A percentile compares a stretch with the other conserved stretches of the same genome.
phyloP scores from a whole-genome alignment of 768 basidiomycete species.

The Strobilomyces confusus region DNA sequence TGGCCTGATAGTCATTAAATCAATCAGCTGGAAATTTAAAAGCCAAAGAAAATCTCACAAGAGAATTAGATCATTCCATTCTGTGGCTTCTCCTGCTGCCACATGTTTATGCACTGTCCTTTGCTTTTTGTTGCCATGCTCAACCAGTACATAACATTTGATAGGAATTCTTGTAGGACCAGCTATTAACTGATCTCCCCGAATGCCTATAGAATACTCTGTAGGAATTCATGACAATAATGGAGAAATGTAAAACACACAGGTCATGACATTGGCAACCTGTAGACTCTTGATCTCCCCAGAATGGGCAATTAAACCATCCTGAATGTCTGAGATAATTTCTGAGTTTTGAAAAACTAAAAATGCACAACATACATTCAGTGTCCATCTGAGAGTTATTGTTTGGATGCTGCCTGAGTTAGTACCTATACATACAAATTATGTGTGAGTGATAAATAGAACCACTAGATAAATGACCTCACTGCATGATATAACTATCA shows the following conservation, averaged over 20 bases:
- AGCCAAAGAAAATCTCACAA: not conserved
- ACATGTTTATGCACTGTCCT: not conserved
- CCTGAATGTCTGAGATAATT: not conserved
- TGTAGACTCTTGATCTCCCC: not conserved
- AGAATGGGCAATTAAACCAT: not conserved
- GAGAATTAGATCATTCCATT: not conserved
- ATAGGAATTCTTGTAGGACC: not conserved
- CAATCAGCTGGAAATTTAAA: not conserved
- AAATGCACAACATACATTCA: not conserved
- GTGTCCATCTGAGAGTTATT: not conserved
- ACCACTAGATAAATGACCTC: not conserved
- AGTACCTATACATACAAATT: not conserved
- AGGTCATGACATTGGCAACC: not conserved
- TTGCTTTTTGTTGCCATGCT: not conserved
- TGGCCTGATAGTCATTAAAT: not conserved
- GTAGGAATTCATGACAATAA: not conserved
- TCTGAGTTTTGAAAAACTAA: not conserved
- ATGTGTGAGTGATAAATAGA: not conserved
- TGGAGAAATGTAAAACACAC: not conserved
- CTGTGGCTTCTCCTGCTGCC: not conserved
- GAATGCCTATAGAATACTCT: not conserved
- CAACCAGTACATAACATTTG: not conserved
- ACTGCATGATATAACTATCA: not conserved
- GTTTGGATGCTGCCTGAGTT: not conserved
- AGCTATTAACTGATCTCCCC: not conserved